phyloP scores from a whole-genome alignment of 2,329 filamentous ascomycete genomes.

The Alternaria novae-zelandiae region DNA sequence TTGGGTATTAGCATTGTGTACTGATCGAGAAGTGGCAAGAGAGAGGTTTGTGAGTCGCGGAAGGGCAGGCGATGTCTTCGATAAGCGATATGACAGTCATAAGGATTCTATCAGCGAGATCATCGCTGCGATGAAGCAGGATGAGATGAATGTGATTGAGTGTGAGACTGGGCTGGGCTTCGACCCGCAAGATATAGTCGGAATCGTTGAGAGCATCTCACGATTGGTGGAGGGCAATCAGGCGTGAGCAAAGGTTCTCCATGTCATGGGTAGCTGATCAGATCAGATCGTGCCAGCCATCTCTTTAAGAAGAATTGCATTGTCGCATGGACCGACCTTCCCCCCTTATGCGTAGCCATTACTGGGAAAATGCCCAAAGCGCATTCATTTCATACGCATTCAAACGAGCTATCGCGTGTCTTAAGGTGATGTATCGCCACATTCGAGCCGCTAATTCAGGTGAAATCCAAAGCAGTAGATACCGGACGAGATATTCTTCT shows the following conservation, averaged over 20 bases:
- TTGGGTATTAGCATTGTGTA: slow-evolving; percentile 2
- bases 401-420: neutral
- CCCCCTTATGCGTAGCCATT: neutral
- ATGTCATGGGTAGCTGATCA: neutral
- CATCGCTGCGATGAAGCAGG: slow-evolving; percentile 10
- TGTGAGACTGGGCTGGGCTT: neutral
- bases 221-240: neutral
- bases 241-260: neutral
- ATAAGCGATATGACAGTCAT: slow-evolving; percentile 11
- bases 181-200: neutral
- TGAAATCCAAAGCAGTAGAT: slow-evolving; percentile 60
- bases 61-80: slow-evolving; percentile 17
- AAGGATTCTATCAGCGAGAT: neutral
- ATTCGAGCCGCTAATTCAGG: slow-evolving; percentile 59
- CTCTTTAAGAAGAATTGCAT: neutral
- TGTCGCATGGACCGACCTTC: neutral
- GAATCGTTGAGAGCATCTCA: neutral
- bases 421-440: slow-evolving; percentile 53
- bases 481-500: slow-evolving; percentile 56
- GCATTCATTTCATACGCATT: neutral
- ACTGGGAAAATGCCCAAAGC: neutral
- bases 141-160: neutral
- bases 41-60: slow-evolving; percentile 8
- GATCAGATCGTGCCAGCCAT: neutral
- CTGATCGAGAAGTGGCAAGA: slow-evolving; percentile 2